Evolutionary conservation across 495 filamentous ascomycete species (phyloP), one percentile per base, ranked within the genome.

Genomic region (Sordaria brevicollis): DNA sequence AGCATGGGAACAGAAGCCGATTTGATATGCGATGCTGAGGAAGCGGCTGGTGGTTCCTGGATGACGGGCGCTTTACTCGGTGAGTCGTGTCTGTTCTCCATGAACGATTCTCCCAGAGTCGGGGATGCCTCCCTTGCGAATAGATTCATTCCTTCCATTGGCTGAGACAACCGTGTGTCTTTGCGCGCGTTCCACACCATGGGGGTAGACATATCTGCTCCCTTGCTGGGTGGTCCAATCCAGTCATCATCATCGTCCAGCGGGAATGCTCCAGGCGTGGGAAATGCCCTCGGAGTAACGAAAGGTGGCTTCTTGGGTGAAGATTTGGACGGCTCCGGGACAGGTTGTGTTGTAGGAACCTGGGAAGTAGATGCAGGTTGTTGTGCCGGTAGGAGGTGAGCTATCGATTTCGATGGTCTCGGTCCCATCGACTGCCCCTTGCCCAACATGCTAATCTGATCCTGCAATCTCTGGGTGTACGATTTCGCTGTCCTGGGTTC

Each of bases 361-460:
- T 86, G 79, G 43, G 71, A 17, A 0, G 65, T 41, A 10, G 69
- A 10, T 19, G 72, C 67, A 82, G 37, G 65, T 38, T 71, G 67
- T 65, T 81, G 81, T 31, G 76, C 36, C 4, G 80, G 79, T 34
- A 81, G 72, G 11, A 78, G 76, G 69, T 88, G 83, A 0, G 88
- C 82, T 34, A 93, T 89, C 11, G 89, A 90, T 74, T 94, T 94
- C 4, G 89, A 91, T 3, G 87, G 81, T 62, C 90, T 83, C 35
- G 89, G 83, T 57, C 74, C 78, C 65, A 72, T 79, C 4, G 90
- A 83, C 74, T 93, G 91, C 1, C 88, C 84, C 77, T 97, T 91
- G 29, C 93, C 93, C 21, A 99, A 86, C 88, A 94, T 93, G 75
- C 89, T 94, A 74, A 99, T 97, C 73, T 92, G 91, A 70, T 98